Conservation (phyloP, 1,139 yeast genomes). For the Pneumocystis oryctolagi region DNA sequence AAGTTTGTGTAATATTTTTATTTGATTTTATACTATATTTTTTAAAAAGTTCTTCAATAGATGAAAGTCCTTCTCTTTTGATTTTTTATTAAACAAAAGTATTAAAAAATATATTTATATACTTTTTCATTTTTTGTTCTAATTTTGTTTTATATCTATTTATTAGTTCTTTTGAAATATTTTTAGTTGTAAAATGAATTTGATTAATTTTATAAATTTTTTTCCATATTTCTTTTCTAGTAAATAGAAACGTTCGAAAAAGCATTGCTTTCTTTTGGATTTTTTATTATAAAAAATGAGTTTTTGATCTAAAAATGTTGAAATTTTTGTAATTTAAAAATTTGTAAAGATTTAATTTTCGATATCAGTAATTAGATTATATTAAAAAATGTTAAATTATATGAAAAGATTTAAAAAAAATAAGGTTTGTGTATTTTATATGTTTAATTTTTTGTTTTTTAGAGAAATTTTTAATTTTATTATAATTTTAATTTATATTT, state of each 20-base stretch:
- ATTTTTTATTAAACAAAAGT: neutral
- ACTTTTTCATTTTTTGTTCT: neutral
- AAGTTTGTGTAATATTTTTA: slow-evolving; percentile 9
- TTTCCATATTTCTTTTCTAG: neutral
- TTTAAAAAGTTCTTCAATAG: neutral
- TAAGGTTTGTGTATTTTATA: too few relatives aligned
- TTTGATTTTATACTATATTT: neutral
- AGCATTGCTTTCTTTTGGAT: neutral
- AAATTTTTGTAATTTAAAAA: too few relatives aligned
- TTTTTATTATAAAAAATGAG: neutral
- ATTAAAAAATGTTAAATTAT: too few relatives aligned
- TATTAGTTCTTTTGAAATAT: neutral
- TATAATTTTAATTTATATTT: too few relatives aligned
- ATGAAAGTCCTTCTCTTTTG: neutral
- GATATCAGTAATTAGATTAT: too few relatives aligned
- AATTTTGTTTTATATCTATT: neutral
- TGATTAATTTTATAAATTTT: neutral
- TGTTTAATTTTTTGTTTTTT: too few relatives aligned
- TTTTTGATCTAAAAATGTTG: neutral
- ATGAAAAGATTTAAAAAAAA: too few relatives aligned
- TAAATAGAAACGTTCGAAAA: neutral
- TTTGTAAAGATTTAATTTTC: too few relatives aligned
- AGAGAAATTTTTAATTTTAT: too few relatives aligned
- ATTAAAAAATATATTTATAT: neutral
- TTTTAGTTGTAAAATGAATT: neutral